Evolutionary conservation across 257 asterid genomes (phyloP).

Genomic region (Euphrasia confusa): DNA sequence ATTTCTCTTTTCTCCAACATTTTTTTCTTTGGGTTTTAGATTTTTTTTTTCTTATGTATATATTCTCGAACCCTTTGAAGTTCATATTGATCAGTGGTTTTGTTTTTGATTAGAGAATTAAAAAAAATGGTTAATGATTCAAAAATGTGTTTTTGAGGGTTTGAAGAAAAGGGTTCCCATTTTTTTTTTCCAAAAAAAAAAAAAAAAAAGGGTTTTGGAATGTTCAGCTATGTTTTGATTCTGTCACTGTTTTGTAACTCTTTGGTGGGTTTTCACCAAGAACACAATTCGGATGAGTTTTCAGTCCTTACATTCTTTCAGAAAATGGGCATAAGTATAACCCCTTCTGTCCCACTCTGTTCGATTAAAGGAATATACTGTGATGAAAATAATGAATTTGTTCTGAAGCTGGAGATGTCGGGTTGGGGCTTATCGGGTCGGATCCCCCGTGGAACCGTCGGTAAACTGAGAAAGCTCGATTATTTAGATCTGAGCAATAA

Average conservation of each 20-base stretch:
- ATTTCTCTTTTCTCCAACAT: slow-evolving; percentile 3
- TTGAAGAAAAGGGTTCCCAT: slow-evolving; percentile 5
- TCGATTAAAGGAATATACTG: slow-evolving; percentile 72
- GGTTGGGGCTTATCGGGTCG: slow-evolving; percentile 72
- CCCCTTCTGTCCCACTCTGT: slow-evolving; percentile 43
- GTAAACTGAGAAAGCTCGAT: slow-evolving; percentile 62
- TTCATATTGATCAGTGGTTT: neutral
- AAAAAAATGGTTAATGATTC: slow-evolving; percentile 25
- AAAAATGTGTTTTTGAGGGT: slow-evolving; percentile 27
- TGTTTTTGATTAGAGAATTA: slow-evolving; percentile 8
- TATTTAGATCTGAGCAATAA: slow-evolving; percentile 78
- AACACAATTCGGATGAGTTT: slow-evolving; percentile 66
- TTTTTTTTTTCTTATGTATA: too few relatives aligned
- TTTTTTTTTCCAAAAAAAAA: neutral
- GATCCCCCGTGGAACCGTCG: slow-evolving; percentile 75
- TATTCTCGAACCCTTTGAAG: too few relatives aligned
- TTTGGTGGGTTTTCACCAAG: slow-evolving; percentile 35
- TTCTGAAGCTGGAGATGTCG: slow-evolving; percentile 47
- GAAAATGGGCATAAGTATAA: slow-evolving; percentile 51
- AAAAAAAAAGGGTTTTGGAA: slow-evolving; percentile 50
- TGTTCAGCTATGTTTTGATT: slow-evolving; percentile 38
- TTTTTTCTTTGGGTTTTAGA: slow-evolving; percentile 8
- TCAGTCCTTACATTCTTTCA: slow-evolving; percentile 57
- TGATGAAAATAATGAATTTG: slow-evolving; percentile 46
- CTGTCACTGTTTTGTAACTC: slow-evolving; percentile 50